A percentile compares a stretch with the other conserved stretches of the same genome.
Evolutionary conservation across 2,329 filamentous ascomycete genomes (phyloP).

Genomic region (Byssothecium circinans): DNA sequence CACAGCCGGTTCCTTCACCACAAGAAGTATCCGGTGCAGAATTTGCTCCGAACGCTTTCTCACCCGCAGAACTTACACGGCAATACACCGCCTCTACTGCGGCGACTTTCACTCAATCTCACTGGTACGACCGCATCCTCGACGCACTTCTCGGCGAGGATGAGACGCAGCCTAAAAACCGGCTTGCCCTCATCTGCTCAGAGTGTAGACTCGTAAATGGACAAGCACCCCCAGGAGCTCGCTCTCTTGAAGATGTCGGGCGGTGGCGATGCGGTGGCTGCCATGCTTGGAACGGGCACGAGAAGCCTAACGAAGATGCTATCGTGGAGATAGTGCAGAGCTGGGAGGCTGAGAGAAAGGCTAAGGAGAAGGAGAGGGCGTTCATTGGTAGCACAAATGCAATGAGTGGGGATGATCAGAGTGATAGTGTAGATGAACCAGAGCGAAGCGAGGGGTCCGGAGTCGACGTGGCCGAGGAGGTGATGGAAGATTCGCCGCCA

Average conservation of each 20-base stretch:
- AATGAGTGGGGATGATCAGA: slow-evolving; percentile 23
- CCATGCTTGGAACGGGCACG: slow-evolving; percentile 76
- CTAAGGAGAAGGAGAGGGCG: slow-evolving; percentile 20
- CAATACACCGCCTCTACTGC: slow-evolving; percentile 42
- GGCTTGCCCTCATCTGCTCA: slow-evolving; percentile 81
- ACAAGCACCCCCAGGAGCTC: slow-evolving; percentile 86
- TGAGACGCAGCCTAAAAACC: slow-evolving; percentile 87
- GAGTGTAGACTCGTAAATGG: slow-evolving; percentile 89
- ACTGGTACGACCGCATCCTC: slow-evolving; percentile 94
- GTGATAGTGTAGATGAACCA: slow-evolving; percentile 22
- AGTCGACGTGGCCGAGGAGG: slow-evolving; percentile 22
- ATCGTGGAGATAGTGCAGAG: slow-evolving; percentile 37
- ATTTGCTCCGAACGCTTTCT: slow-evolving; percentile 74
- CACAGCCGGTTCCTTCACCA: slow-evolving; percentile 22
- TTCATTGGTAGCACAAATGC: slow-evolving; percentile 9
- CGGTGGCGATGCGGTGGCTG: slow-evolving; percentile 90
- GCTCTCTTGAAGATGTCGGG: slow-evolving; percentile 75
- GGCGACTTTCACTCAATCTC: slow-evolving; percentile 49
- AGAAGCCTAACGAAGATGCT: slow-evolving; percentile 73
- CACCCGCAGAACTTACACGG: slow-evolving; percentile 24
- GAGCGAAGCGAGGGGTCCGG: slow-evolving; percentile 22
- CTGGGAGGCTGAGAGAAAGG: slow-evolving; percentile 57
- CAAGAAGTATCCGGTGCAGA: slow-evolving; percentile 53
- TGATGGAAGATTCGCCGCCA: slow-evolving; percentile 30
- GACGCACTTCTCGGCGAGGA: slow-evolving; percentile 94